phyloP scores from a whole-genome alignment of 2,329 filamentous ascomycete genomes.

The Pseudogymnoascus verrucosus region DNA sequence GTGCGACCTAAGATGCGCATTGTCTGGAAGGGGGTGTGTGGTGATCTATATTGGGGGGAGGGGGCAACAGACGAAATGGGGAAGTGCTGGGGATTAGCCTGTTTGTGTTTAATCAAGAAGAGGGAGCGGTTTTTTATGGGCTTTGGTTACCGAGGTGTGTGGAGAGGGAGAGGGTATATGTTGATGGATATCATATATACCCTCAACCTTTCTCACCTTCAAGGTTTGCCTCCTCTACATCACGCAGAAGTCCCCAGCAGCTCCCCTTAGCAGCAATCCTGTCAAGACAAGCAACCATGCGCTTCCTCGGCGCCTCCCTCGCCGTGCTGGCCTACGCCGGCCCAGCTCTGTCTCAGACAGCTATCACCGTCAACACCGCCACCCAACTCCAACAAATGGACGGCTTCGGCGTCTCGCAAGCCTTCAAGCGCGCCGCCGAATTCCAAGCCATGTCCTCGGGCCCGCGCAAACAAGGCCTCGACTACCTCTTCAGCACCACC shows the following conservation, averaged over 20 bases:
- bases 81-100: neutral
- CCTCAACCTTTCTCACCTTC: neutral
- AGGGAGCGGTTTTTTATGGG: neutral
- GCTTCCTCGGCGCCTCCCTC: neutral
- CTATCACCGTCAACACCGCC: conserved; percentile 21
- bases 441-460: conserved; percentile 30
- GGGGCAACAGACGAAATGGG: neutral
- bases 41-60: neutral
- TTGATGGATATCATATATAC: neutral
- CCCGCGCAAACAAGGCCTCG: conserved; percentile 32
- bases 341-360: conserved; percentile 1
- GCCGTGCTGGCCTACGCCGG: neutral
- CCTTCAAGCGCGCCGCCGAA: conserved; percentile 37
- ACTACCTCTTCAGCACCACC: conserved; percentile 38
- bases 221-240: neutral
- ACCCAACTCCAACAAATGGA: conserved; percentile 32
- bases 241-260: neutral
- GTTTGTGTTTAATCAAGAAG: neutral
- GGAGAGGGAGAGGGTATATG: neutral
- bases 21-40: too few species aligned
- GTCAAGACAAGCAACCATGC: neutral
- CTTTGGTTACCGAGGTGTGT: neutral
- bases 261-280: neutral
- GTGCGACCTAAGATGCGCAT: neutral
- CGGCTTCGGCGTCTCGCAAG: conserved; percentile 42